Evolutionary conservation across 2,329 filamentous ascomycete genomes (phyloP).

Genomic region (Dendryphion nanum): DNA sequence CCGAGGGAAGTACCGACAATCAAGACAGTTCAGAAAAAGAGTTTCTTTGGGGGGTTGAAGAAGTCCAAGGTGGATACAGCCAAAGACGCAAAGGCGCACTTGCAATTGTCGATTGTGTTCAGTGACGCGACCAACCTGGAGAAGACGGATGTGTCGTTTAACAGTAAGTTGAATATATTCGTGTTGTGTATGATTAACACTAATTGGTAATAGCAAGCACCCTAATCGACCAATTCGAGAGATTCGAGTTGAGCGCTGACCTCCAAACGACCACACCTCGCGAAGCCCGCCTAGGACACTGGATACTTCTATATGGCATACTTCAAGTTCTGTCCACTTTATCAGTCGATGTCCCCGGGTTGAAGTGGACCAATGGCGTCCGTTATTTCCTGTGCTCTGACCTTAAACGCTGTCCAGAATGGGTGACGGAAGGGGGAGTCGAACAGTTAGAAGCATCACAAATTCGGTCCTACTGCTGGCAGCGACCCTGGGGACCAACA

Average conservation of each 20-base stretch:
- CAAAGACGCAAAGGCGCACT: conserved; percentile 38
- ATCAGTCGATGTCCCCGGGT: conserved; percentile 40
- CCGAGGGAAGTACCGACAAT: conserved; percentile 42
- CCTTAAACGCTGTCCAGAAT: conserved; percentile 37
- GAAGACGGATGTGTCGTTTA: conserved; percentile 36
- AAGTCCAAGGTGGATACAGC: conserved; percentile 33
- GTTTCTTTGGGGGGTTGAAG: conserved; percentile 33
- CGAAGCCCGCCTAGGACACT: conserved; percentile 44
- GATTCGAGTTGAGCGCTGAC: conserved; percentile 40
- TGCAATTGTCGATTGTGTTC: conserved; percentile 41
- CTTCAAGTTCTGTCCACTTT: conserved; percentile 43
- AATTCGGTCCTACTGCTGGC: conserved; percentile 37
- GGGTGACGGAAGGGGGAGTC: conserved; percentile 29
- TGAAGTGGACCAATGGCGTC: conserved; percentile 38
- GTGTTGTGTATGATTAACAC: not conserved
- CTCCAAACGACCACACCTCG: conserved; percentile 34
- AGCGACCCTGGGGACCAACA: conserved; percentile 28
- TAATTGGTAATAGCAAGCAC: conserved; percentile 29
- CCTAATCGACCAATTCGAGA: conserved; percentile 41
- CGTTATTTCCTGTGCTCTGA: conserved; percentile 42
- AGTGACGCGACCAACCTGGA: conserved; percentile 43
- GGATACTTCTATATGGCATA: conserved; percentile 44
- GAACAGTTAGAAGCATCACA: conserved; percentile 30
- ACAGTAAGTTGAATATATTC: conserved; percentile 20
- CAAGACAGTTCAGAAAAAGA: conserved; percentile 31